Evolutionary conservation across 306 rosid genomes (phyloP).

Genomic region (Vigna radiata): DNA sequence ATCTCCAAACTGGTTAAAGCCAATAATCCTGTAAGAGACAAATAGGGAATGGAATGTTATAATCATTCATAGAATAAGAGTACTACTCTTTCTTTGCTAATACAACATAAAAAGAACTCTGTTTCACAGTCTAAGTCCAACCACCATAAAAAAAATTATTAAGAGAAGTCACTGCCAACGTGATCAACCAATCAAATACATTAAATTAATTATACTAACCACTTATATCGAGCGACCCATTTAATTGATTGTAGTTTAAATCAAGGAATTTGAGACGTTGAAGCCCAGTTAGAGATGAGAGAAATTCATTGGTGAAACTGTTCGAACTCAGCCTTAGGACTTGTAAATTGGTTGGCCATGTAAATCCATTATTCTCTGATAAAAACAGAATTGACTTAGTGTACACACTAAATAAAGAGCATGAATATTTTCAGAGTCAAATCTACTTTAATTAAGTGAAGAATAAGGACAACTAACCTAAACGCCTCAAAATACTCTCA

Average conservation of each 20-base stretch:
- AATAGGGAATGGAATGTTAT: neutral
- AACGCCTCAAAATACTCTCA: neutral
- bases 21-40: neutral
- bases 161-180: neutral
- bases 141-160: neutral
- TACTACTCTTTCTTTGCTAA: neutral
- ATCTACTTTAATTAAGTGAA: neutral
- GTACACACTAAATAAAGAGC: neutral
- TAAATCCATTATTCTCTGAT: neutral
- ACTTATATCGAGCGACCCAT: slow-evolving; percentile 7
- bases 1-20: neutral
- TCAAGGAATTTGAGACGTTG: neutral
- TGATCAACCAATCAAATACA: neutral
- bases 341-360: neutral
- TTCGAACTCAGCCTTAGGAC: neutral
- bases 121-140: neutral
- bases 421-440: neutral
- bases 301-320: neutral
- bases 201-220: neutral
- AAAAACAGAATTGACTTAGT: neutral
- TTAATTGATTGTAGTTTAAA: neutral
- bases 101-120: neutral
- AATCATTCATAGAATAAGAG: neutral
- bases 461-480: neutral
- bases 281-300: neutral